phyloP scores from a whole-genome alignment of 257 asterid species.

The Cruciata laevipes region DNA sequence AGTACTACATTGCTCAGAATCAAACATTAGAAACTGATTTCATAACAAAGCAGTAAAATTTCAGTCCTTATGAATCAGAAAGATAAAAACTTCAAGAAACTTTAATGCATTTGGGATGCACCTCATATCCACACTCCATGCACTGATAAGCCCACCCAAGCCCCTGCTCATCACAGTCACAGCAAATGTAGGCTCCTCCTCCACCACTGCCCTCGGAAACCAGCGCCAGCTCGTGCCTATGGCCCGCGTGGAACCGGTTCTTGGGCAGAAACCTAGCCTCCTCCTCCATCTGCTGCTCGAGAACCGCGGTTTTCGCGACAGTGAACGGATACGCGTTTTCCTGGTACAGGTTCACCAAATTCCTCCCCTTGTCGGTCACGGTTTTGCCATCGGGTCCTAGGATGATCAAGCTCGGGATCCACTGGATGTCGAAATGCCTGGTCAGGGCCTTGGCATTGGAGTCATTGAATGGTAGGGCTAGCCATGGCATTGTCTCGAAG shows the following conservation, averaged over 20 bases:
- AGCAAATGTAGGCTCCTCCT: conserved; percentile 69
- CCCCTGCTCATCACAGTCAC: conserved; percentile 80
- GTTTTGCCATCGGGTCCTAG: conserved; percentile 70
- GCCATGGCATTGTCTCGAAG: conserved; percentile 66
- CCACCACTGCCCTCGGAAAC: conserved; percentile 70
- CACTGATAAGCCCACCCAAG: conserved; percentile 78
- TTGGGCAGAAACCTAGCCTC: conserved; percentile 41
- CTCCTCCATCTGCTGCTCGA: conserved; percentile 45
- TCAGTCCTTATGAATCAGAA: neutral
- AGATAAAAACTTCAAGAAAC: neutral
- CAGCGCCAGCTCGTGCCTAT: conserved; percentile 44
- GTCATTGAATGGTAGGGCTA: conserved; percentile 50
- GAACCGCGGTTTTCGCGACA: conserved; percentile 22
- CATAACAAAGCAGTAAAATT: neutral
- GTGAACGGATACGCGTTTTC: conserved; percentile 66
- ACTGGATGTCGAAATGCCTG: conserved; percentile 43
- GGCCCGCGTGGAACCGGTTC: conserved; percentile 34
- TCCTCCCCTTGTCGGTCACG: conserved; percentile 47
- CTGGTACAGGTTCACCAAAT: conserved; percentile 45
- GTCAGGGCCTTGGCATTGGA: conserved; percentile 34
- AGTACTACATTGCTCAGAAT: neutral
- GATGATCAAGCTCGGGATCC: conserved; percentile 52
- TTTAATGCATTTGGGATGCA: conserved; percentile 58
- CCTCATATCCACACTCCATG: conserved; percentile 64
- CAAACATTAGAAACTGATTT: neutral